These are phyloP conservation scores for Eutrema yunnanense DNA, from an alignment of 345 rosid genomes.

Conservation along the genomic window DNA sequence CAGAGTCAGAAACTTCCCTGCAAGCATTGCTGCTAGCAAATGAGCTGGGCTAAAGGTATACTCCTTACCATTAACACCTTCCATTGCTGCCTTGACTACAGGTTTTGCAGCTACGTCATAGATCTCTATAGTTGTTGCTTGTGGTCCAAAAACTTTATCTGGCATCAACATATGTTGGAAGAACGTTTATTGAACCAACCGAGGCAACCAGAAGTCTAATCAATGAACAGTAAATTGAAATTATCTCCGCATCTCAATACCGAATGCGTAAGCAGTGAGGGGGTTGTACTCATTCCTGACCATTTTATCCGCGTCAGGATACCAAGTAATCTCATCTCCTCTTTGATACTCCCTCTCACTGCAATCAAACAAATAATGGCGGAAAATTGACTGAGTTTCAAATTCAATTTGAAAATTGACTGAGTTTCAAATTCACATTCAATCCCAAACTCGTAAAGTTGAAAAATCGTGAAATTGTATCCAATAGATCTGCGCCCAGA, in stretches of 20 bases:
- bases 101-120: conserved; percentile 96
- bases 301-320: conserved; percentile 82
- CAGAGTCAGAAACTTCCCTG: neutral
- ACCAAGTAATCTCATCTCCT: conserved; percentile 97
- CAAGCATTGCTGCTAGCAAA: neutral
- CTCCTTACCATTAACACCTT: conserved; percentile 87
- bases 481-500: conserved; percentile 47
- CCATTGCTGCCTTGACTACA: conserved; percentile 99
- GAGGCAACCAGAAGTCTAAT: neutral
- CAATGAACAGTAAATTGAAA: neutral
- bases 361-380: conserved; percentile 13
- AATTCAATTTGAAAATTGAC: neutral
- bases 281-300: conserved; percentile 88
- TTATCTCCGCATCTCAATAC: conserved; percentile 28
- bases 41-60: neutral
- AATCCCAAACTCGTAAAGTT: neutral
- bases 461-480: neutral
- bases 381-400: neutral
- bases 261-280: conserved; percentile 85
- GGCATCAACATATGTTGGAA: conserved; percentile 15
- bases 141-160: conserved; percentile 93
- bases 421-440: neutral
- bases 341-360: conserved; percentile 91
- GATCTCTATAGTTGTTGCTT: conserved; percentile 65
- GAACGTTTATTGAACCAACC: neutral